Evolutionary conservation across 495 filamentous ascomycete genomes (phyloP).

Genomic region (Podospora comata): DNA sequence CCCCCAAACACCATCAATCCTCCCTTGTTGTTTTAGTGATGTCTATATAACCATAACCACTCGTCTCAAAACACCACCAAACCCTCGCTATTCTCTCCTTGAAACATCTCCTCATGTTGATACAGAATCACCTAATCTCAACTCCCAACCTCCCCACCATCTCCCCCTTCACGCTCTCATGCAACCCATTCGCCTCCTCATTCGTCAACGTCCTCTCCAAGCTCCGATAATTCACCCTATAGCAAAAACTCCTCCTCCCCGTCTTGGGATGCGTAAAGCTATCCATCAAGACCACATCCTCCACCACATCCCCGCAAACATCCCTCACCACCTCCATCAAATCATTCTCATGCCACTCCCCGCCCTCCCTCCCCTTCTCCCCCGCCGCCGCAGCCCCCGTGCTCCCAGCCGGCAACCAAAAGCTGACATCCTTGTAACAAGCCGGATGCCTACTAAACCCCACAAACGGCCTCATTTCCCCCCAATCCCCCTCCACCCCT

Average conservation of each 20-base stretch:
- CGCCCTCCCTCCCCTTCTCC: constrained; percentile 39
- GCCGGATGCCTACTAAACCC: constrained; percentile 87
- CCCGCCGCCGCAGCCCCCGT: constrained; percentile 52
- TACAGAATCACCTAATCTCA: constrained; percentile 61
- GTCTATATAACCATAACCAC: no score
- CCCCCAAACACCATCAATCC: not conserved
- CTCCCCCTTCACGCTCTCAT: constrained; percentile 58
- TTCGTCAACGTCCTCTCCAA: constrained; percentile 85
- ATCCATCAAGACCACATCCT: constrained; percentile 78
- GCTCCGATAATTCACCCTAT: constrained; percentile 87
- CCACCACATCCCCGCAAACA: constrained; percentile 75
- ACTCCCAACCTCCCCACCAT: constrained; percentile 71
- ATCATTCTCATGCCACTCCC: constrained; percentile 86
- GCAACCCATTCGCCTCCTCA: constrained; percentile 69
- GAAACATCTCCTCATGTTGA: no score
- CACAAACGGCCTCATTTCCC: constrained; percentile 61
- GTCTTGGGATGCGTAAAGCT: constrained; percentile 89
- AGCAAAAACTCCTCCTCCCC: constrained; percentile 77
- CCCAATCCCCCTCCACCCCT: constrained; percentile 49
- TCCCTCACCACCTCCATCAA: constrained; percentile 89
- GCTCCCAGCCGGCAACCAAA: constrained; percentile 65
- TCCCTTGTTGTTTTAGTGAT: no score
- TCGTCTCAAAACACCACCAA: not conserved
- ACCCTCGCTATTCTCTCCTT: no score
- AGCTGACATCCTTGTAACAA: constrained; percentile 87